phyloP scores from a whole-genome alignment of 257 asterid species.

The Datura wrightii region DNA sequence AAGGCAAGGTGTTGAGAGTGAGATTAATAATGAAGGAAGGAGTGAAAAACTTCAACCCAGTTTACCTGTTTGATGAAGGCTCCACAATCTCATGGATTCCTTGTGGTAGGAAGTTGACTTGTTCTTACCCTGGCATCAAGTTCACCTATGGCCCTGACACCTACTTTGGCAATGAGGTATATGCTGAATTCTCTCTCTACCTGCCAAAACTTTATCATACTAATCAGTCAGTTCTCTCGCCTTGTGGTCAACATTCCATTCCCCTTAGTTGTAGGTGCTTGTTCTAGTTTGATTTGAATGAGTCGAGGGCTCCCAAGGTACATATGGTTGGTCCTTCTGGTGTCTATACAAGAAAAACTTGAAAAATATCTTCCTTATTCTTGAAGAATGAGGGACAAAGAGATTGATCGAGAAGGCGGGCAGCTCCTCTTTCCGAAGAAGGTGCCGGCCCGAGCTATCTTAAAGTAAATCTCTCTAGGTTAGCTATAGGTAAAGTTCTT shows the following conservation, averaged over 20 bases:
- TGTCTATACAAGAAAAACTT: conserved; percentile 1
- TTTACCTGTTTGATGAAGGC: conserved; percentile 95
- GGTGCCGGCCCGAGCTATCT: background rate
- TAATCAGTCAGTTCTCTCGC: background rate
- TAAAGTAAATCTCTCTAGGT: background rate
- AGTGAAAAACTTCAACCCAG: conserved; percentile 77
- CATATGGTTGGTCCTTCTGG: background rate
- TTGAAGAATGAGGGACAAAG: background rate
- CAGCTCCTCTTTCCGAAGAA: background rate
- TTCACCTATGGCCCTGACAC: conserved; percentile 86
- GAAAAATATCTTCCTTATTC: background rate
- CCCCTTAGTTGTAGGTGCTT: background rate
- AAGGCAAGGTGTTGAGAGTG: conserved; percentile 92
- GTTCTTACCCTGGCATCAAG: conserved; percentile 99
- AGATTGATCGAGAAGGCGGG: background rate
- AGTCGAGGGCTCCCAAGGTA: background rate
- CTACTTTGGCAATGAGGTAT: conserved; percentile 88
- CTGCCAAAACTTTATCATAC: background rate
- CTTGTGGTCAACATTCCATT: background rate
- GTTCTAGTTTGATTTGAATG: background rate
- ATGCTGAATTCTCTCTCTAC: background rate
- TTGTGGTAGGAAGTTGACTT: conserved; percentile 94
- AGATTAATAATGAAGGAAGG: conserved; percentile 91
- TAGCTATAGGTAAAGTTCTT: background rate
- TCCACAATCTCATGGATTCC: conserved; percentile 97